These are phyloP conservation scores for Puccinia coronata DNA, from an alignment of 1,284 basidiomycete genomes.

Conservation along the genomic window DNA sequence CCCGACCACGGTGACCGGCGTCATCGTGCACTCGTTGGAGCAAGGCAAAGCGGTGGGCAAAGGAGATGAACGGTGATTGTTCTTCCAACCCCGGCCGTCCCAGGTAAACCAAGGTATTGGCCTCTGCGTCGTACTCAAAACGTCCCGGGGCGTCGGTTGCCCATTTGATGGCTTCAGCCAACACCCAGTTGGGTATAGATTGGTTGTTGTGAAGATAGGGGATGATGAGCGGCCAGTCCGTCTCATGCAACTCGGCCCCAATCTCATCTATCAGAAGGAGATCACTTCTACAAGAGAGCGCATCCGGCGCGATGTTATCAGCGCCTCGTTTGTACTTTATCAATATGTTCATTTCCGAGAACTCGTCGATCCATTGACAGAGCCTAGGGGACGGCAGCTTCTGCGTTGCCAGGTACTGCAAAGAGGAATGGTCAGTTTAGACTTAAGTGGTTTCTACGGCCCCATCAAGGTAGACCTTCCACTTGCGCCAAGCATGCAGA, in stretches of 20 bases:
- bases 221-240: slow-evolving; percentile 8
- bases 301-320: not conserved
- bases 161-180: not conserved
- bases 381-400: not conserved
- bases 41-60: no score
- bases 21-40: no score
- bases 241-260: not conserved
- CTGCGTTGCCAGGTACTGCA: not conserved
- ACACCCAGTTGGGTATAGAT: not conserved
- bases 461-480: not conserved
- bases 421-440: not conserved
- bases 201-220: not conserved
- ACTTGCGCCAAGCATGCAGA: slow-evolving; percentile 4
- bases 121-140: not conserved
- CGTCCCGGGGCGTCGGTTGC: not conserved
- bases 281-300: not conserved
- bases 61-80: not conserved
- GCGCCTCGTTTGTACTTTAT: no score
- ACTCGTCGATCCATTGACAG: not conserved
- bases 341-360: not conserved
- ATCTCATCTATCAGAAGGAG: not conserved
- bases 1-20: no score
- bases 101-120: not conserved
- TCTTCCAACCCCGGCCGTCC: no score
- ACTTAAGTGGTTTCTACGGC: not conserved